Evolutionary conservation across 2,329 filamentous ascomycete species (phyloP).

Genomic region (Trichoderma asperellum): DNA sequence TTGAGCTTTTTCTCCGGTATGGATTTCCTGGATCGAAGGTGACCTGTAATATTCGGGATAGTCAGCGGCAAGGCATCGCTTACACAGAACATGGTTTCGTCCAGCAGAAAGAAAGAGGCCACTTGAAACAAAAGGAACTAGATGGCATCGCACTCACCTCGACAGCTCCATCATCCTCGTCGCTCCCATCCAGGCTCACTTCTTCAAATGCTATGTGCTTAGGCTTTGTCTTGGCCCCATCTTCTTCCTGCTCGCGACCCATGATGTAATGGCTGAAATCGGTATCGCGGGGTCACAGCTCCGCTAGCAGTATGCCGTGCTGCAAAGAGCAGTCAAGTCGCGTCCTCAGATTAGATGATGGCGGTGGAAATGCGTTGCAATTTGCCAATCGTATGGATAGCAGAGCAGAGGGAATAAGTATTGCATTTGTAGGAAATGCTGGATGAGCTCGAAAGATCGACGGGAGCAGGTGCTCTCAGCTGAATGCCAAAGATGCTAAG

Average conservation of each 20-base stretch:
- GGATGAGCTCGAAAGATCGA: slow-evolving; percentile 1
- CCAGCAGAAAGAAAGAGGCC: neutral
- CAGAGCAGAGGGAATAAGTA: neutral
- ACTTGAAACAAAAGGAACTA: neutral
- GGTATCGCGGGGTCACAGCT: slow-evolving; percentile 17
- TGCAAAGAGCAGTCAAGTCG: neutral
- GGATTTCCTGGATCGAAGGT: slow-evolving; percentile 64
- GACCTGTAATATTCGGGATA: slow-evolving; percentile 48
- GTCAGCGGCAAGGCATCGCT: neutral
- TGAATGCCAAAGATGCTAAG: slow-evolving; percentile 7
- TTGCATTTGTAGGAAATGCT: slow-evolving; percentile 3
- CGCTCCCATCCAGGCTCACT: slow-evolving; percentile 50
- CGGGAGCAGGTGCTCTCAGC: neutral
- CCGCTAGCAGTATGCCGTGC: neutral
- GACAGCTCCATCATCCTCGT: slow-evolving; percentile 55
- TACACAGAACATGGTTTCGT: neutral
- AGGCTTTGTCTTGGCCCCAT: slow-evolving; percentile 10
- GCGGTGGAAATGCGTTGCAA: neutral
- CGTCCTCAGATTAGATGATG: neutral
- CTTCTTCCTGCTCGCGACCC: slow-evolving; percentile 26
- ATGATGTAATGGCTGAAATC: slow-evolving; percentile 28
- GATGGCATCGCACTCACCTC: slow-evolving; percentile 49
- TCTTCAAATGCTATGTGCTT: slow-evolving; percentile 37
- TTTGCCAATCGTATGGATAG: neutral
- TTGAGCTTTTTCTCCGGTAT: slow-evolving; percentile 68